Evolutionary conservation across 1,284 basidiomycete species (phyloP).

Genomic region (Microbotryomycetes sp.): DNA sequence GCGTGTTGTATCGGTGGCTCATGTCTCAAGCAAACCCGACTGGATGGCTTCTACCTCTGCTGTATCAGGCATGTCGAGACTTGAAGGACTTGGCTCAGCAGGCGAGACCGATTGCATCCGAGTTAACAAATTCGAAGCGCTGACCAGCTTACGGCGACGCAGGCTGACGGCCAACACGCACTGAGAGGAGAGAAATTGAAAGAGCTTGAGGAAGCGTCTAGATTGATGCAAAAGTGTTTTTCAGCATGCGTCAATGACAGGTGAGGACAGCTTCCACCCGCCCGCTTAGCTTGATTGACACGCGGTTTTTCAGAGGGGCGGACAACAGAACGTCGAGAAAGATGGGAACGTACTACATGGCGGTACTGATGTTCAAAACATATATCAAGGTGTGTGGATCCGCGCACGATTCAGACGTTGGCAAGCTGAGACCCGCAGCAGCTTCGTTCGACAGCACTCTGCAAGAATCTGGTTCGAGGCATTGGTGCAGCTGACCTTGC

Average conservation of each 20-base stretch:
- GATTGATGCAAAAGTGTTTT: slow-evolving; percentile 86
- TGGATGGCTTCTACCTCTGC: slow-evolving; percentile 30
- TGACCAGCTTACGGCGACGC: background rate
- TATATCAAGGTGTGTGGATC: slow-evolving; percentile 83
- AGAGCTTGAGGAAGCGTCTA: slow-evolving; percentile 83
- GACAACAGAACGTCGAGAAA: slow-evolving; percentile 11
- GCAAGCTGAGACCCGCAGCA: slow-evolving; percentile 38
- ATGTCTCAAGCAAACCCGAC: slow-evolving; percentile 19
- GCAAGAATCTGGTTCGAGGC: slow-evolving; percentile 85
- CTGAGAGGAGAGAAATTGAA: slow-evolving; percentile 50
- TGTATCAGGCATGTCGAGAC: slow-evolving; percentile 32
- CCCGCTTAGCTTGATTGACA: background rate
- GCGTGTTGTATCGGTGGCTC: slow-evolving; percentile 30
- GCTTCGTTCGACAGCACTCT: slow-evolving; percentile 82
- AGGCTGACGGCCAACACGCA: slow-evolving; percentile 20
- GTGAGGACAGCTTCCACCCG: slow-evolving; percentile 43
- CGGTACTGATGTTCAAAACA: slow-evolving; percentile 80
- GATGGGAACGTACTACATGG: slow-evolving; percentile 87
- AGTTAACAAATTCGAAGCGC: background rate
- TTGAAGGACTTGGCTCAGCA: slow-evolving; percentile 23
- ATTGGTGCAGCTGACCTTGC: slow-evolving; percentile 74
- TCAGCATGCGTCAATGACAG: slow-evolving; percentile 82
- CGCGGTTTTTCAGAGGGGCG: slow-evolving; percentile 1
- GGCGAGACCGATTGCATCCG: slow-evolving; percentile 15
- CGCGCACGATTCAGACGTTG: background rate